A percentile compares a stretch with the other conserved stretches of the same genome.
Conservation (phyloP, 2,329 filamentous ascomycete species). For the Diaporthe vexans region DNA sequence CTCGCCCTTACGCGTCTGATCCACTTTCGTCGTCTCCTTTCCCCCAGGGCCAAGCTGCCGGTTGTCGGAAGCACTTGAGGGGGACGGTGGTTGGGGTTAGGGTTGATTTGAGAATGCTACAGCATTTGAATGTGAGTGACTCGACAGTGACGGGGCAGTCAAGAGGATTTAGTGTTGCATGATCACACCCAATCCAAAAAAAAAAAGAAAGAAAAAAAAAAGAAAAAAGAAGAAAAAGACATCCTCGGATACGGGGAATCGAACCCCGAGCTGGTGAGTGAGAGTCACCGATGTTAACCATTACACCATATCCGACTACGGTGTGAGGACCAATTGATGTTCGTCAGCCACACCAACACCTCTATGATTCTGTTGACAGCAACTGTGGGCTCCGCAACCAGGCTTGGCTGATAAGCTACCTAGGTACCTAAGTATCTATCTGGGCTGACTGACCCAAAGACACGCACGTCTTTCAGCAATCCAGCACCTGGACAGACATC, state of each 20-base stretch:
- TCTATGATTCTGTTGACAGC: too few species aligned
- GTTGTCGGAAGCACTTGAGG: too few species aligned
- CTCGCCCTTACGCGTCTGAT: background rate
- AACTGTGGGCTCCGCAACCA: too few species aligned
- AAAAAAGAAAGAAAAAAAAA: too few species aligned
- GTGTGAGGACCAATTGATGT: conserved; percentile 16
- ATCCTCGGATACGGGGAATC: conserved; percentile 42
- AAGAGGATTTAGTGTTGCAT: too few species aligned
- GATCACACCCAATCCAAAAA: too few species aligned
- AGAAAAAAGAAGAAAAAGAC: background rate
- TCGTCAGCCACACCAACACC: background rate
- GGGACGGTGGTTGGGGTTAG: background rate
- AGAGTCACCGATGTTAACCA: conserved; percentile 42
- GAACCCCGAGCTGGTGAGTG: conserved; percentile 42
- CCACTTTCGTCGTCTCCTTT: conserved; percentile 9
- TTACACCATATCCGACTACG: conserved; percentile 41
- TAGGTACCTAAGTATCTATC: too few species aligned
- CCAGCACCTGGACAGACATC: too few species aligned
- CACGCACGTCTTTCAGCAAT: too few species aligned
- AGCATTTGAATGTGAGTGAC: background rate
- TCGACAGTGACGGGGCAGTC: too few species aligned
- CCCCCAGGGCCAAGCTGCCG: background rate
- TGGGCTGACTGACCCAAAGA: too few species aligned
- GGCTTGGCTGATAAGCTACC: too few species aligned
- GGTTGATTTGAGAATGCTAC: background rate